Conservation (phyloP, 2,329 filamentous ascomycete genomes). For the Chrysoporthe puriensis region DNA sequence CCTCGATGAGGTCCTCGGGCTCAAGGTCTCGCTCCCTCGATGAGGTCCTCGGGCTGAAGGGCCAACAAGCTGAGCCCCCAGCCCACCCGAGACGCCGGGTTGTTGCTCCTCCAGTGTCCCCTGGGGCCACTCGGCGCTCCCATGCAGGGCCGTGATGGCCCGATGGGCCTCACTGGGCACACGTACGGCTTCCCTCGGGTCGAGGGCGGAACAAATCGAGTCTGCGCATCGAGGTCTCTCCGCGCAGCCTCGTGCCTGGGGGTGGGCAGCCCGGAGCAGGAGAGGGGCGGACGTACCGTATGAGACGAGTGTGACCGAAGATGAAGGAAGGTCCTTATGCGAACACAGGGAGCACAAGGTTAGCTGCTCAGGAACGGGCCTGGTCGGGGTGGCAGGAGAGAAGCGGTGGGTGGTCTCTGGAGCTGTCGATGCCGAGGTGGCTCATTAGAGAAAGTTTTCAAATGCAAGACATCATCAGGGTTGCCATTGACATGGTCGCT, state of each 20-base stretch:
- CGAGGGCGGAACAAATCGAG: not conserved
- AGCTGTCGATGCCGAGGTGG: constrained; percentile 14
- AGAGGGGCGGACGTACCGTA: not conserved
- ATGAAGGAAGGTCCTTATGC: not conserved
- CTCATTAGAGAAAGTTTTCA: constrained; percentile 27
- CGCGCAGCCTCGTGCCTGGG: not conserved
- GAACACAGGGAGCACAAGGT: not conserved
- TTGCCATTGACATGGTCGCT: constrained; percentile 17
- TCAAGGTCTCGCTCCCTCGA: not conserved
- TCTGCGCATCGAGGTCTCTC: not conserved
- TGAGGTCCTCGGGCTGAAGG: not conserved
- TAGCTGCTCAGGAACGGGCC: constrained; percentile 1
- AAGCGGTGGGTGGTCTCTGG: not conserved
- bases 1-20: not conserved
- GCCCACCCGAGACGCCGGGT: not conserved
- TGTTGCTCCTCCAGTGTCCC: not conserved
- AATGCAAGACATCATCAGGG: constrained; percentile 25
- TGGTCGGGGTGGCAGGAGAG: not conserved
- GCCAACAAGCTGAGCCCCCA: not conserved
- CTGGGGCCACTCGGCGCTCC: not conserved
- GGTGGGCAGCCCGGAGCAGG: not conserved
- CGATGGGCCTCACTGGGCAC: not conserved
- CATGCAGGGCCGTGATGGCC: not conserved
- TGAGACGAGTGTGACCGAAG: not conserved
- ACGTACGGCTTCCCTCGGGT: not conserved